A percentile compares a stretch with the other conserved stretches of the same genome.
These are phyloP conservation scores for Leccinum subgranulosum DNA, from an alignment of 768 basidiomycete species.

Conservation along the genomic window DNA sequence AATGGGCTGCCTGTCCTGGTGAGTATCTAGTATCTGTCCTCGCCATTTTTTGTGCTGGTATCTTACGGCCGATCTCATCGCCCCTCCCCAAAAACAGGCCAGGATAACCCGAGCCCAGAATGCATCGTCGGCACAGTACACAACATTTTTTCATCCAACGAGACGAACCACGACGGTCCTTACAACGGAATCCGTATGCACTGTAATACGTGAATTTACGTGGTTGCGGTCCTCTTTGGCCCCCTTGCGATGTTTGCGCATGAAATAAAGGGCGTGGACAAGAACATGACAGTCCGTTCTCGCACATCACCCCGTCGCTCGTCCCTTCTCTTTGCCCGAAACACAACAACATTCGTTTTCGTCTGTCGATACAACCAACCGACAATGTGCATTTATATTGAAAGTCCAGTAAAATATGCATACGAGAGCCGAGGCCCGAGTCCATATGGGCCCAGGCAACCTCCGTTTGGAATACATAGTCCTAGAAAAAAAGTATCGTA, in stretches of 20 bases:
- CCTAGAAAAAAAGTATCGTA: too few species aligned
- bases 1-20: slow-evolving; percentile 57
- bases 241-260: too few species aligned
- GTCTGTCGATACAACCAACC: not conserved
- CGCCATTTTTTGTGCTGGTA: not conserved
- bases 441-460: too few species aligned
- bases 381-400: not conserved
- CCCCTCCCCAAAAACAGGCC: slow-evolving; percentile 34
- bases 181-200: slow-evolving; percentile 25
- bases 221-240: not conserved
- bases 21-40: not conserved
- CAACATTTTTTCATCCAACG: slow-evolving; percentile 40
- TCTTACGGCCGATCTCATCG: not conserved
- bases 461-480: too few species aligned
- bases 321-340: not conserved
- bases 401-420: too few species aligned
- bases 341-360: not conserved
- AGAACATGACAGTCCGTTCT: too few species aligned
- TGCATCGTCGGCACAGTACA: slow-evolving; percentile 23
- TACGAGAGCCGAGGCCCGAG: too few species aligned
- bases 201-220: not conserved
- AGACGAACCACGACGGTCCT: slow-evolving; percentile 44
- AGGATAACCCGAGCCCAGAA: slow-evolving; percentile 51
- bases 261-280: too few species aligned
- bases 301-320: not conserved